These are phyloP conservation scores for Calonectria hongkongensis DNA, from an alignment of 2,329 filamentous ascomycete genomes.

Conservation along the genomic window DNA sequence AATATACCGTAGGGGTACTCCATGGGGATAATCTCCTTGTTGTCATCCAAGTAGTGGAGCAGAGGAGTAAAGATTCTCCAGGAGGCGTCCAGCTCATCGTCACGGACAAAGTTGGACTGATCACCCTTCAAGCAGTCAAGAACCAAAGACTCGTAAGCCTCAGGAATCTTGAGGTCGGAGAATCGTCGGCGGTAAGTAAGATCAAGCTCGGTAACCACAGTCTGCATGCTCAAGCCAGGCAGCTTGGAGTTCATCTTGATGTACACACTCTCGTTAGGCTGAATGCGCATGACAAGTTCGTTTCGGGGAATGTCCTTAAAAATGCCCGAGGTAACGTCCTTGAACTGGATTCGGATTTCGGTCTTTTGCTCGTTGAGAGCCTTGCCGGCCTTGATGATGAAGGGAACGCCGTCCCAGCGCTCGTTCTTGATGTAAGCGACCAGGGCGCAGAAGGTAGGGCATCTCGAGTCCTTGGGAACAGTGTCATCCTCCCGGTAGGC, in stretches of 20 bases:
- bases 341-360: constrained; percentile 99
- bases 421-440: constrained; percentile 99
- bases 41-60: constrained; percentile 97
- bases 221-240: constrained; percentile 99
- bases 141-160: constrained; percentile 98
- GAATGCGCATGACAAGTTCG: constrained; percentile 98
- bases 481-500: constrained; percentile 99
- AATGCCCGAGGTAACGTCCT: constrained; percentile 98
- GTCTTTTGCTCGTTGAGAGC: constrained; percentile 99
- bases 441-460: constrained; percentile 97
- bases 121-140: constrained; percentile 98
- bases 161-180: constrained; percentile 99
- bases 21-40: constrained; percentile 99
- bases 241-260: constrained; percentile 99
- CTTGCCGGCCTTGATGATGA: constrained; percentile 99
- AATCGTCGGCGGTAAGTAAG: constrained; percentile 98
- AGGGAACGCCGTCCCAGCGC: constrained; percentile 98
- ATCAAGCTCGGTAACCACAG: constrained; percentile 97
- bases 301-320: constrained; percentile 99
- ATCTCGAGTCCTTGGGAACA: constrained; percentile 96
- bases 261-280: constrained; percentile 99
- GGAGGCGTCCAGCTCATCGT: constrained; percentile 96
- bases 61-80: constrained; percentile 99
- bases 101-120: constrained; percentile 99
- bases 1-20: constrained; percentile 95